Conservation (phyloP, 345 rosid species). For the Crucihimalaya himalaica region DNA sequence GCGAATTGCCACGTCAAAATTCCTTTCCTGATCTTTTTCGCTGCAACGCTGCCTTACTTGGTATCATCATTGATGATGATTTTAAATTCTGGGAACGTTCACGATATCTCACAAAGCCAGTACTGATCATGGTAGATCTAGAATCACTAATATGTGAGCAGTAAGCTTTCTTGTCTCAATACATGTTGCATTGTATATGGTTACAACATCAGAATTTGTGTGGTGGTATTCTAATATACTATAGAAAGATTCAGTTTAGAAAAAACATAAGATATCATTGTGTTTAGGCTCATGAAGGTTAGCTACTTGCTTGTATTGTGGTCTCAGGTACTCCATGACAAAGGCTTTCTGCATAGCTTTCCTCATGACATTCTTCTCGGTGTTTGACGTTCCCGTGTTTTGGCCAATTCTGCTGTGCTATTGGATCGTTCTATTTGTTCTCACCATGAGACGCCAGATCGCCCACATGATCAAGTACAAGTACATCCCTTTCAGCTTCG, state of each 20-base stretch:
- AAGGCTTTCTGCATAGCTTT: conserved; percentile 69
- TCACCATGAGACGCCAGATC: conserved; percentile 77
- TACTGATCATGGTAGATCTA: conserved; percentile 18
- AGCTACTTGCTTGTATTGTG: conserved; percentile 14
- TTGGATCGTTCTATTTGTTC: conserved; percentile 67
- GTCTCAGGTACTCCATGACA: conserved; percentile 68
- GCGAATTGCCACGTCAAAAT: neutral
- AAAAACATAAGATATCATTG: neutral
- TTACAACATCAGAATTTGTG: neutral
- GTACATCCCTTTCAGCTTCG: conserved; percentile 61
- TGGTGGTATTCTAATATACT: neutral
- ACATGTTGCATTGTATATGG: neutral
- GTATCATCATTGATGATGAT: neutral
- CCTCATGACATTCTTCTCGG: conserved; percentile 67
- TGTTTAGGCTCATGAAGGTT: conserved; percentile 1
- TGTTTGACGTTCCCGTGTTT: conserved; percentile 76
- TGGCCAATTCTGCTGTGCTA: conserved; percentile 76
- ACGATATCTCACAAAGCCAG: neutral
- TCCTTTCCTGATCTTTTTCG: neutral
- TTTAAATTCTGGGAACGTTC: neutral
- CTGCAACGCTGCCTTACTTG: neutral
- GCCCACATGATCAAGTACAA: conserved; percentile 74
- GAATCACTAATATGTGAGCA: neutral
- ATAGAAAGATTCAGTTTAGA: neutral
- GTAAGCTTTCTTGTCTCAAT: neutral